A percentile compares a stretch with the other conserved stretches of the same genome.
Evolutionary conservation across 2,329 filamentous ascomycete species (phyloP).

Genomic region (Leptodontidium sp.): DNA sequence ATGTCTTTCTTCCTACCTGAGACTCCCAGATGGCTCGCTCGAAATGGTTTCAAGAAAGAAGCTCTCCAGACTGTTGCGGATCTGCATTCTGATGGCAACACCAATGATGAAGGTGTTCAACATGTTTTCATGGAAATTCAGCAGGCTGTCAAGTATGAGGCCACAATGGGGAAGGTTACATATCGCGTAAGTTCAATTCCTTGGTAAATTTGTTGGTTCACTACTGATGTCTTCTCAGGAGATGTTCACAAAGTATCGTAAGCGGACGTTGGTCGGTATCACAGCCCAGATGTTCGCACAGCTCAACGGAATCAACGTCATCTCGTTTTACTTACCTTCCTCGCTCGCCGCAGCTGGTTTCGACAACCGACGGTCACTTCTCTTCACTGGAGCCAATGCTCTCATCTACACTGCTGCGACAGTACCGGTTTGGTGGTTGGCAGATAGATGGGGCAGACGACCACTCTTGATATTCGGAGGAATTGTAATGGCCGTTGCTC

Average conservation of each 20-base stretch:
- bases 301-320: conserved; percentile 53
- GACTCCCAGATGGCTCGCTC: conserved; percentile 48
- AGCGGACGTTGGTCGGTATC: conserved; percentile 52
- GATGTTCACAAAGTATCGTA: conserved; percentile 54
- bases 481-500: conserved; percentile 46
- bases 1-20: conserved; percentile 20
- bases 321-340: conserved; percentile 52
- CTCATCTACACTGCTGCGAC: conserved; percentile 52
- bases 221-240: conserved; percentile 40
- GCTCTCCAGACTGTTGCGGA: conserved; percentile 52
- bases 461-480: conserved; percentile 48
- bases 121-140: conserved; percentile 50
- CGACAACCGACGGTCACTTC: conserved; percentile 43
- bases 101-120: conserved; percentile 48
- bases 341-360: conserved; percentile 50
- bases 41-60: conserved; percentile 51
- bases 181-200: conserved; percentile 43
- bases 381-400: conserved; percentile 52
- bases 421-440: conserved; percentile 50
- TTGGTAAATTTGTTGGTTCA: background rate
- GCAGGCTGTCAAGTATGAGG: conserved; percentile 50
- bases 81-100: conserved; percentile 50
- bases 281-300: conserved; percentile 53
- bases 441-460: conserved; percentile 51
- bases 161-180: conserved; percentile 46